Base-by-base conservation (phyloP, 331 rosid species). In the Malus hybrid region DNA sequence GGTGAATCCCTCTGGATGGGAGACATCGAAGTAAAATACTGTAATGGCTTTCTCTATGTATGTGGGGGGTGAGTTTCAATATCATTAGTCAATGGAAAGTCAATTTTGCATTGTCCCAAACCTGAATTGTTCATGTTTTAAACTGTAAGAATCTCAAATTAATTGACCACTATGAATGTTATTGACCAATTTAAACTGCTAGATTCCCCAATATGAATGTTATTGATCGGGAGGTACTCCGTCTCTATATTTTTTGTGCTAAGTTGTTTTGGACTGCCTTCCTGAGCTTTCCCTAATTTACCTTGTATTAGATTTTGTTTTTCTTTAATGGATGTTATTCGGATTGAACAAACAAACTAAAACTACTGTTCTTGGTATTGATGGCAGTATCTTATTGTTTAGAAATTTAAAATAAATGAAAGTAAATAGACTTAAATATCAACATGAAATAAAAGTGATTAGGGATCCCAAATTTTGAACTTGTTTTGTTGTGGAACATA, bases 1-100 rank as follows among this genome's bases (percentile, higher is more conserved):
- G 79, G 62, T 66, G 22, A 75, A 56, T 78, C 82, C 67, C 81
- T 84, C 75, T 75, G 70, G 74, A 64, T 70, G 57, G 77, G 72
- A 75, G 79, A 82, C 80, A 48, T 64, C 57, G 28, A 20, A 8
- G 28, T 20, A 8, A 3, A 34, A 29, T 33, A n/a, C 34, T 42
- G 24, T 1, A 50, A 11, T 76, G 70, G n/a, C 64, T 72, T 56
- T 42, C 30, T 72, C 11, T 66, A 73, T 68, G 14, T 34, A 20
- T 75, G 18, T 73, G 53, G 61, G 61, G 60, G 26, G 34, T 69
- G 80, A 53, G 66, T 14, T 75, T 68, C 80, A 66, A 33, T 32
- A 56, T 73, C 55, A 61, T 62, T 67, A 33, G 82, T 77, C 79
- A 67, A 67, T 66, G 22, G 36, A 9, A 16, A 44, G 72, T 68